Conservation (phyloP, 768 basidiomycete genomes). For the Lactarius sanguifluus region DNA sequence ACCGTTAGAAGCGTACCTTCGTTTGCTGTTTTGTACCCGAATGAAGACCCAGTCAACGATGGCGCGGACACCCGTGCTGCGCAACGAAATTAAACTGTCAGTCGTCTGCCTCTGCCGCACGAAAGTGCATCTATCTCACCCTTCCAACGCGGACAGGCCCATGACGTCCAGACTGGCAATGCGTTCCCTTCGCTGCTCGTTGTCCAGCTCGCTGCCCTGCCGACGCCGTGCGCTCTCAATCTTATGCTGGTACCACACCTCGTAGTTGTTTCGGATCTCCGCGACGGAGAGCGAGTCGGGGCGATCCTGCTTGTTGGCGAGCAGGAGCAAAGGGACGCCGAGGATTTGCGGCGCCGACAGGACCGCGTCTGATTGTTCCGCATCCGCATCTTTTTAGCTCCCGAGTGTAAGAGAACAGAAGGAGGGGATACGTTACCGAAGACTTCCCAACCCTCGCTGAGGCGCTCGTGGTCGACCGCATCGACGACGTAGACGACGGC, state of each 20-base stretch:
- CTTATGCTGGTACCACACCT: slow-evolving; percentile 80
- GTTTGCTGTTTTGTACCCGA: slow-evolving; percentile 84
- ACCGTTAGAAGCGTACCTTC: slow-evolving; percentile 43
- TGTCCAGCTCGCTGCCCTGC: slow-evolving; percentile 39
- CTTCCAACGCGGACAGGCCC: slow-evolving; percentile 88
- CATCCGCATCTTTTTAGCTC: slow-evolving; percentile 30
- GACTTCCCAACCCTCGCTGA: slow-evolving; percentile 95
- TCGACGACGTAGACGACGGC: slow-evolving; percentile 96
- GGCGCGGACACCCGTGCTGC: slow-evolving; percentile 82
- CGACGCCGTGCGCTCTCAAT: slow-evolving; percentile 63
- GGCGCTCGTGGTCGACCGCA: slow-evolving; percentile 82
- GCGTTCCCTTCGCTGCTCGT: slow-evolving; percentile 36
- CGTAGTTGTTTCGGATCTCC: slow-evolving; percentile 87
- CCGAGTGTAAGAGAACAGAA: slow-evolving; percentile 23
- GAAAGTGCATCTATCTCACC: slow-evolving; percentile 49
- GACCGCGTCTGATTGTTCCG: slow-evolving; percentile 61
- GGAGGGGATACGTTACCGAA: slow-evolving; percentile 65
- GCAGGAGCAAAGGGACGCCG: slow-evolving; percentile 82
- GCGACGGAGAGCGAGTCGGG: slow-evolving; percentile 79
- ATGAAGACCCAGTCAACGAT: slow-evolving; percentile 96
- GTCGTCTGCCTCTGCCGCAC: neutral
- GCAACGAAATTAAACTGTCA: slow-evolving; percentile 9
- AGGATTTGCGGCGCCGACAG: slow-evolving; percentile 88
- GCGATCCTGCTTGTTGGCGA: slow-evolving; percentile 96
- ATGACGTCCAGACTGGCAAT: slow-evolving; percentile 62